Base-by-base conservation (phyloP, 257 asterid genomes). In the Salvia miltiorrhiza region DNA sequence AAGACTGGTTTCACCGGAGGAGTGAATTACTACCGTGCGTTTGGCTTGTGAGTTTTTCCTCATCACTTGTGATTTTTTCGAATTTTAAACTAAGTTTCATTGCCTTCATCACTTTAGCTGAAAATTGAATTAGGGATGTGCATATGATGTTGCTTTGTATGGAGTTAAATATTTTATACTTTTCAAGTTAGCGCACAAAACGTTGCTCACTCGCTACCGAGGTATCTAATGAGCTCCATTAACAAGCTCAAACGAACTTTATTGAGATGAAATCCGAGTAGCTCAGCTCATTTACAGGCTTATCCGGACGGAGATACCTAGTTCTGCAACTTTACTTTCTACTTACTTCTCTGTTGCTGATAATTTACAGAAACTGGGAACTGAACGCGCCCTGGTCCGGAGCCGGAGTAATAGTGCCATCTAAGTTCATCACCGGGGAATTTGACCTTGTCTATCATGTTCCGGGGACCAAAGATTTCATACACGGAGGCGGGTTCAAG, bases 1-100 rank as follows among this genome's bases (percentile, higher is more conserved):
- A 65, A 71, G 63, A 87, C 84, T 13, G 96, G 97, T 50, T 91
- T 89, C 86, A 87, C 89, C 0, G 97, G 97, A 40, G 93, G 81
- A 57, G 45, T 92, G 33, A 92, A 92, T 74, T 89, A 85, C 76
- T 92, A 92, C 64, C 92, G 96, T 6, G 88, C 93, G 2, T 12
- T 83, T 24, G 63, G 65, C 47, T 12, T 76, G 96, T 87, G 66
- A 83, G 88, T 64, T 17, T 9, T 35, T 16, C 30, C 28, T 10
- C 9, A 17, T 26, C 30, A 20, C 9, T 6, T 48, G 20, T 21
- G 26, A 6, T 70, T 7, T 10, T 3, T 49, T 40, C 7, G 20
- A 59, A 37, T 48, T n/a, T 7, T 5, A 23, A 39, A 41, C 20
- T n/a, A n/a, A 33, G 19, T 35, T 37, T 16, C 47, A 26, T 16